Evolutionary conservation across 805 yeast genomes (phyloP), one percentile per base, ranked within the genome.

Genomic region (Monosporozyma solicola): DNA sequence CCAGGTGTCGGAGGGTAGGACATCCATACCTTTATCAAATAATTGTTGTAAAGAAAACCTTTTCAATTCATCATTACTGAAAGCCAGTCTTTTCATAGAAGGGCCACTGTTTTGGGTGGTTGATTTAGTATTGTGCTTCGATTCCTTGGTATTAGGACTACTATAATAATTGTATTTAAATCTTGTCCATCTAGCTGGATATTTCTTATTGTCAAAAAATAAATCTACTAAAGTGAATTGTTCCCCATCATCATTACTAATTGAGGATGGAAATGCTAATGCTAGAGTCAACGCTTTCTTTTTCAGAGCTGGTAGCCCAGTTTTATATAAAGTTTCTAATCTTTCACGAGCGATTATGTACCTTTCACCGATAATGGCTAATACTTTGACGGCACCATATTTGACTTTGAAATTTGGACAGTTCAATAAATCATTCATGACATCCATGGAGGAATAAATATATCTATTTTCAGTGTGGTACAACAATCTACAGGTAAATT

Each of bases 381-480:
- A 76, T 9, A 82, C 84, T 54, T 79, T 80, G 60, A 88, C 69
- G 0, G 89, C 83, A 2, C 77, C 72, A 22, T 83, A 68, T 51
- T 83, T 75, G 8, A 90, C 78, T 24, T 75, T 74, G 32, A 85
- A 68, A 8, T 85, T 79, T 15, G 83, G 82, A 15, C 84, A 75
- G 52, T 77, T 77, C 47, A 88, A 63, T 56, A 90, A 68, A 45
- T 73, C 72, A 54, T 75, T 80, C 52, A 90, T 74, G 39, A 83
- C 73, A 49, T 83, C 84, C 20, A 79, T 69, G 22, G 89, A 82
- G n/a, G 82, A 72, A 65, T 87, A 90, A 25, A 87, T 74, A 50
- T 78, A 77, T 55, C 87, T 75, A 60, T 84, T 83, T 31, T 82
- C 74, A 51, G 94, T 84, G 59, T 85, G 80, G 43, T 84, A 86